phyloP scores from a whole-genome alignment of 345 rosid species.

The Gossypium mustelinum region DNA sequence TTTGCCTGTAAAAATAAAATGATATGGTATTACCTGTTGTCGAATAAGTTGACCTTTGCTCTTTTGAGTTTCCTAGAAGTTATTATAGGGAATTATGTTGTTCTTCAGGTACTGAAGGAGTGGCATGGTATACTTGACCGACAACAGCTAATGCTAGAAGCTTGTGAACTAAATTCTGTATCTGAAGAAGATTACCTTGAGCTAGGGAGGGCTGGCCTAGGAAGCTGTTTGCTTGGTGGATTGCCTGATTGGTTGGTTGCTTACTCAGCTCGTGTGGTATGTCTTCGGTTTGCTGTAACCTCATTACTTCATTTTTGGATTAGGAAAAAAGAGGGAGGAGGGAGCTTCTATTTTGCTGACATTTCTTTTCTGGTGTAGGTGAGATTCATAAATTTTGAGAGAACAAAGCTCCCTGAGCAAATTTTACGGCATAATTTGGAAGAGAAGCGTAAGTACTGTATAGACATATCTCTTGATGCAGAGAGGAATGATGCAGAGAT shows the following conservation, averaged over 20 bases:
- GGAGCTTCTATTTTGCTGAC: slow-evolving; percentile 11
- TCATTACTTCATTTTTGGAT: neutral
- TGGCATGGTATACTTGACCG: slow-evolving; percentile 91
- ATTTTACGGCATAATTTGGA: slow-evolving; percentile 86
- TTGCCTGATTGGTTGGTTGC: slow-evolving; percentile 95
- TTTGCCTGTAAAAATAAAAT: neutral
- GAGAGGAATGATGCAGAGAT: slow-evolving; percentile 99
- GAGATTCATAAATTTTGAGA: slow-evolving; percentile 90
- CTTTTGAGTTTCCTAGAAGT: neutral
- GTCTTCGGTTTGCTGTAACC: slow-evolving; percentile 23
- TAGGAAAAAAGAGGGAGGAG: neutral
- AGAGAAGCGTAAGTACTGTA: slow-evolving; percentile 81
- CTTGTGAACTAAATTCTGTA: slow-evolving; percentile 75
- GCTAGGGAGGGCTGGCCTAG: slow-evolving; percentile 93
- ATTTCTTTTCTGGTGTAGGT: slow-evolving; percentile 52
- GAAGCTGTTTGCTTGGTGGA: slow-evolving; percentile 97
- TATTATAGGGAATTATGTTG: slow-evolving; percentile 9
- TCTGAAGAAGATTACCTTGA: slow-evolving; percentile 97
- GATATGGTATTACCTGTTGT: neutral
- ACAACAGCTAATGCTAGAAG: slow-evolving; percentile 81
- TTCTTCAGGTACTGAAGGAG: slow-evolving; percentile 74
- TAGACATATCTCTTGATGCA: slow-evolving; percentile 69
- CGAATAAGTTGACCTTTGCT: neutral
- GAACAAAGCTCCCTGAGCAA: slow-evolving; percentile 94
- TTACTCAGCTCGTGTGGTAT: slow-evolving; percentile 92